Percentiles rank a stretch among this genome's conserved stretches.
phyloP scores from a whole-genome alignment of 495 filamentous ascomycete species.

The Hypoxylon crocopeplum region DNA sequence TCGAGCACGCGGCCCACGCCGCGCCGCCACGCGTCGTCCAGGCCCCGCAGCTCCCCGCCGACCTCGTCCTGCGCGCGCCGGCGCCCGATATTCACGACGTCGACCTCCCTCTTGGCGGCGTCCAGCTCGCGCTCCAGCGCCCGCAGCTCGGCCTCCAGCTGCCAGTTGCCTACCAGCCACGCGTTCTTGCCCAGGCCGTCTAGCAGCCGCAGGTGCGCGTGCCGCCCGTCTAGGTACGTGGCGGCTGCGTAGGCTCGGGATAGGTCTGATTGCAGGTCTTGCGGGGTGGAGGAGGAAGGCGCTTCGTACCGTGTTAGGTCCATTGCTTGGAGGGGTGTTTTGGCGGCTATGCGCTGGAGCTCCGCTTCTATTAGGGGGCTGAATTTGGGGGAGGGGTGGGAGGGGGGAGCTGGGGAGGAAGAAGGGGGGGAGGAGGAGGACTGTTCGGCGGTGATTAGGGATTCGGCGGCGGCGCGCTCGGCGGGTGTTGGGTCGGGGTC shows the following conservation, averaged over 20 bases:
- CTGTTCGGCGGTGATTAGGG: constrained; percentile 71
- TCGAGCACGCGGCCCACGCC: constrained; percentile 75
- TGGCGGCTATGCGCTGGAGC: constrained; percentile 48
- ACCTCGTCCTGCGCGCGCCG: constrained; percentile 73
- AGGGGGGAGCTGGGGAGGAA: constrained; percentile 47
- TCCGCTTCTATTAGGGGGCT: constrained; percentile 69
- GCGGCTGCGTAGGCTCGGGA: constrained; percentile 66
- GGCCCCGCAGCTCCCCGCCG: constrained; percentile 67
- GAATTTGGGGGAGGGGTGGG: constrained; percentile 47
- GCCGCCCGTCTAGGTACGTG: constrained; percentile 69
- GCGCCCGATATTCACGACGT: constrained; percentile 73
- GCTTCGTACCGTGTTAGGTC: constrained; percentile 86
- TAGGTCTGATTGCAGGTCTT: constrained; percentile 39
- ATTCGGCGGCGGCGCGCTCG: constrained; percentile 63
- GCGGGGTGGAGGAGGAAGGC: constrained; percentile 35
- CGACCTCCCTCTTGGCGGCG: constrained; percentile 66
- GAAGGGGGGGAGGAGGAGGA: constrained; percentile 50
- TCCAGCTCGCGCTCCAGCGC: constrained; percentile 80
- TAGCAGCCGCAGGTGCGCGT: constrained; percentile 74
- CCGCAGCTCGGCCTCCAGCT: constrained; percentile 74
- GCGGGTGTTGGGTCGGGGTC: constrained; percentile 68
- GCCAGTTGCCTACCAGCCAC: constrained; percentile 85
- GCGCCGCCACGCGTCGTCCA: constrained; percentile 78
- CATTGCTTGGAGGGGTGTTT: constrained; percentile 64
- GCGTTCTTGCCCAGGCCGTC: constrained; percentile 86